Evolutionary conservation across 352 stramenopile genomes (phyloP).

Genomic region (Aphanomyces invadans): DNA sequence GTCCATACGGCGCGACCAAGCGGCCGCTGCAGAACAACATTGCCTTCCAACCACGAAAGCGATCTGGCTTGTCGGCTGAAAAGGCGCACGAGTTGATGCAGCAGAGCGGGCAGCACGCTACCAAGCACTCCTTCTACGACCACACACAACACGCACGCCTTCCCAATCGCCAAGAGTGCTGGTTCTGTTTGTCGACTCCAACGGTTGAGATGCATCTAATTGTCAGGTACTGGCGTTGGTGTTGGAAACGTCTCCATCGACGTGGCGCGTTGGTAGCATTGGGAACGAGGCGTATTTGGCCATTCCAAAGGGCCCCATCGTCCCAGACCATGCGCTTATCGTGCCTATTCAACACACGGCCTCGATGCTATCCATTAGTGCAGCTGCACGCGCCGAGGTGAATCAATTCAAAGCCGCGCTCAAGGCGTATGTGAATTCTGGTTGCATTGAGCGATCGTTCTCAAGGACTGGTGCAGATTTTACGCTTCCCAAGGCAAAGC

Average conservation of each 20-base stretch:
- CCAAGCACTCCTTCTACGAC: constrained; percentile 3
- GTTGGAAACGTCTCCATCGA: not conserved
- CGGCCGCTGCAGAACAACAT: constrained; percentile 23
- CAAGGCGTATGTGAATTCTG: constrained; percentile 1
- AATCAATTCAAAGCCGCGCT: constrained; percentile 57
- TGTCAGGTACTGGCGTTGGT: constrained; percentile 33
- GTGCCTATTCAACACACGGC: constrained; percentile 68
- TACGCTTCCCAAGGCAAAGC: constrained; percentile 61
- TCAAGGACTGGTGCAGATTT: constrained; percentile 29
- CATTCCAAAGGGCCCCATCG: constrained; percentile 75
- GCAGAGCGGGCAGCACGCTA: constrained; percentile 26
- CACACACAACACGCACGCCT: constrained; percentile 27
- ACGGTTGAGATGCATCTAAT: constrained; percentile 74
- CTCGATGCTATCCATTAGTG: constrained; percentile 38
- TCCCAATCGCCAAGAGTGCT: constrained; percentile 66
- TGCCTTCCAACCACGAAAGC: constrained; percentile 39
- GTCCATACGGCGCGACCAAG: constrained; percentile 40
- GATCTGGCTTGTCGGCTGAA: constrained; percentile 42
- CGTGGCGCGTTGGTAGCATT: constrained; percentile 32
- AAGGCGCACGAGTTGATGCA: constrained; percentile 58
- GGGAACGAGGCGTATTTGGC: constrained; percentile 69
- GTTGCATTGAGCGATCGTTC: not conserved
- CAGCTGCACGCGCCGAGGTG: constrained; percentile 42
- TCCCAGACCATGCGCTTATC: constrained; percentile 64
- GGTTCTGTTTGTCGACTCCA: constrained; percentile 75